These are phyloP conservation scores for Cyclocybe aegerita DNA, from an alignment of 768 basidiomycete genomes.

Conservation along the genomic window DNA sequence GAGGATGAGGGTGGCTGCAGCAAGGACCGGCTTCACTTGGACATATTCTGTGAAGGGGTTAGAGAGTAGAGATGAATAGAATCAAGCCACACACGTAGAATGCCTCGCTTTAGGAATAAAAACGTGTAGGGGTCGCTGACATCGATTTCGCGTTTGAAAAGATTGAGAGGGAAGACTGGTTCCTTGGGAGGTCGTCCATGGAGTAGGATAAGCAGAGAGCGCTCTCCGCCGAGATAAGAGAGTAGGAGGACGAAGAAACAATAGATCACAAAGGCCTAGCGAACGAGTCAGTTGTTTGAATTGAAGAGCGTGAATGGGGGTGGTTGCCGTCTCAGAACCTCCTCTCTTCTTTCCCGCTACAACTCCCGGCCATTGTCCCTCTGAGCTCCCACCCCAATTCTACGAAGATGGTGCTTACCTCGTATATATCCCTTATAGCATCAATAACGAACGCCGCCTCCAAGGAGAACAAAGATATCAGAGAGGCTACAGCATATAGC, in stretches of 20 bases:
- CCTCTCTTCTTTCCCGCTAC: neutral
- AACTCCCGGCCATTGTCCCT: no score
- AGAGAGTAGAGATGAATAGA: neutral
- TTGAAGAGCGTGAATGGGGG: neutral
- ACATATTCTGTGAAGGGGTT: slow-evolving; percentile 76
- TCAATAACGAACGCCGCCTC: slow-evolving; percentile 97
- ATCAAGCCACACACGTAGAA: slow-evolving; percentile 65
- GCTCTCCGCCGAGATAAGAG: slow-evolving; percentile 88
- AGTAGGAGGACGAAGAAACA: slow-evolving; percentile 85
- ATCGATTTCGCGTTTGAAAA: slow-evolving; percentile 87
- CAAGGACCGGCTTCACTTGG: slow-evolving; percentile 91
- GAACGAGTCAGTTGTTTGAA: neutral
- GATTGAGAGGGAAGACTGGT: slow-evolving; percentile 81
- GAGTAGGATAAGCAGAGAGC: slow-evolving; percentile 87
- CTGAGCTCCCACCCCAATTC: no score
- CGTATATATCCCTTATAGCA: slow-evolving; percentile 92
- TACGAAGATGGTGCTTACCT: slow-evolving; percentile 56
- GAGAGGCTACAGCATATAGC: slow-evolving; percentile 84
- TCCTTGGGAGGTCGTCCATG: slow-evolving; percentile 89
- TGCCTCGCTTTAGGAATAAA: slow-evolving; percentile 91
- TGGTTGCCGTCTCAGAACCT: neutral
- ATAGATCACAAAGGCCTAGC: slow-evolving; percentile 90
- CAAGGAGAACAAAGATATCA: slow-evolving; percentile 91
- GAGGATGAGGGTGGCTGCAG: slow-evolving; percentile 78
- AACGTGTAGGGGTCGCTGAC: slow-evolving; percentile 94